A percentile compares a stretch with the other conserved stretches of the same genome.
These are phyloP conservation scores for Trichophaea hybrida DNA, from an alignment of 2,329 filamentous ascomycete genomes.

Conservation along the genomic window DNA sequence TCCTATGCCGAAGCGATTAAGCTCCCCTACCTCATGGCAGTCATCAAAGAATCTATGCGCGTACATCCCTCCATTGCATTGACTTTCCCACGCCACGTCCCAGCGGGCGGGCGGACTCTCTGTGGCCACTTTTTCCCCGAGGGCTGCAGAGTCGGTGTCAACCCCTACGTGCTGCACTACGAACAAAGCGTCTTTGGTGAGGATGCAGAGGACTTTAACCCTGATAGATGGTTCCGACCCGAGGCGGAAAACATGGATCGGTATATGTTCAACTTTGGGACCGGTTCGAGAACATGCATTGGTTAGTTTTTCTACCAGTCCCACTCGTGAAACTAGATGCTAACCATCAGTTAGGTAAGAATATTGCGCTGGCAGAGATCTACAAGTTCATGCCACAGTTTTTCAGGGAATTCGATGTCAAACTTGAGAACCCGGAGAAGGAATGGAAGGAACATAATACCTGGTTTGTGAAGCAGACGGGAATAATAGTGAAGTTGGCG, in stretches of 20 bases:
- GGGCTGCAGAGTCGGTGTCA: conserved; percentile 1
- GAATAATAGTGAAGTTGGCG: conserved; percentile 15
- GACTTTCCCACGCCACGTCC: conserved; percentile 59
- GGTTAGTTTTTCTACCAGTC: conserved; percentile 10
- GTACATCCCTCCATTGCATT: conserved; percentile 61
- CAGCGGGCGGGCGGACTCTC: conserved; percentile 28
- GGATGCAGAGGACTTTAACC: conserved; percentile 37
- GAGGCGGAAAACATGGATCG: conserved; percentile 26
- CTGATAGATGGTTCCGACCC: conserved; percentile 38
- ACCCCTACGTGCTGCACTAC: conserved; percentile 29
- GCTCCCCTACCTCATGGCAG: conserved; percentile 62
- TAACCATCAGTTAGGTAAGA: conserved; percentile 45
- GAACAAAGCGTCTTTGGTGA: conserved; percentile 33
- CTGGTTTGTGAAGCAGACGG: conserved; percentile 47
- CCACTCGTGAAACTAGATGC: not conserved
- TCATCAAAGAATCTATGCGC: conserved; percentile 63
- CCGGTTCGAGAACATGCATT: conserved; percentile 40
- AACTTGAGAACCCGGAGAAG: conserved; percentile 40
- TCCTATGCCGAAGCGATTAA: conserved; percentile 30
- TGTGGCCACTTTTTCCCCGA: conserved; percentile 2
- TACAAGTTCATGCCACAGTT: conserved; percentile 49
- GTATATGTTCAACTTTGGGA: conserved; percentile 35
- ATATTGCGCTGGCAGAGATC: conserved; percentile 48
- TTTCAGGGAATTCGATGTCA: conserved; percentile 49
- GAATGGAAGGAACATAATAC: conserved; percentile 48